phyloP scores from a whole-genome alignment of 1,284 basidiomycete genomes.

The Ceratobasidium theobromae region DNA sequence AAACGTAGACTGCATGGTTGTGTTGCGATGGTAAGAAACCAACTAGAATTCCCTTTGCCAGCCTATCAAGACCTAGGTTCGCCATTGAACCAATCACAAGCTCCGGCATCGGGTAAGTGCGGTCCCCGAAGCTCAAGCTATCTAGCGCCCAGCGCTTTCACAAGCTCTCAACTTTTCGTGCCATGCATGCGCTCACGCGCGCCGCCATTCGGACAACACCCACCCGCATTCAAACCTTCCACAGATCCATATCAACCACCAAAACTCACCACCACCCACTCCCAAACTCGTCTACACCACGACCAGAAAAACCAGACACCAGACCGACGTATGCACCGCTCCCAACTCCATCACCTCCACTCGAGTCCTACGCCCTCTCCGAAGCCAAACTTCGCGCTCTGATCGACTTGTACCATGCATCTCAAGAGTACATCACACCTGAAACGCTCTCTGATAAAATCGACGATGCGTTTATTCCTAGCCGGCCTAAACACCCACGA shows the following conservation, averaged over 20 bases:
- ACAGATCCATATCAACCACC: neutral
- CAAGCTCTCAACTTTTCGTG: neutral
- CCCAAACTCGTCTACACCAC: neutral
- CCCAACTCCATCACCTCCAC: neutral
- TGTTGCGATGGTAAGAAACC: no score
- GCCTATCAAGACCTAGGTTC: no score
- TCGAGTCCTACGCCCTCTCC: neutral
- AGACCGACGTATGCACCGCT: neutral
- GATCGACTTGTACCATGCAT: slow-evolving; percentile 19
- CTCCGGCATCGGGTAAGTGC: neutral
- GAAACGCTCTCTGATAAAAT: slow-evolving; percentile 23
- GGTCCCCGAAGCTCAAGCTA: neutral
- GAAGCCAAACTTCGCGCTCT: slow-evolving; percentile 1
- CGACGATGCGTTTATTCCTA: slow-evolving; percentile 6
- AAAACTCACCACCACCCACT: neutral
- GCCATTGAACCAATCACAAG: no score
- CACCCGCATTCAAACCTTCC: neutral
- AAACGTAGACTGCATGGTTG: slow-evolving; percentile 21
- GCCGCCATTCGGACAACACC: neutral
- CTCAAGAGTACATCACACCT: slow-evolving; percentile 5
- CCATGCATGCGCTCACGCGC: neutral
- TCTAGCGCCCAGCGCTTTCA: neutral
- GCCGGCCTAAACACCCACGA: neutral
- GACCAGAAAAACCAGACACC: neutral
- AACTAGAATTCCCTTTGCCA: no score